A percentile compares a stretch with the other conserved stretches of the same genome.
Evolutionary conservation across 176 grass and related monocot species (phyloP).

Genomic region (Leersia perrieri): DNA sequence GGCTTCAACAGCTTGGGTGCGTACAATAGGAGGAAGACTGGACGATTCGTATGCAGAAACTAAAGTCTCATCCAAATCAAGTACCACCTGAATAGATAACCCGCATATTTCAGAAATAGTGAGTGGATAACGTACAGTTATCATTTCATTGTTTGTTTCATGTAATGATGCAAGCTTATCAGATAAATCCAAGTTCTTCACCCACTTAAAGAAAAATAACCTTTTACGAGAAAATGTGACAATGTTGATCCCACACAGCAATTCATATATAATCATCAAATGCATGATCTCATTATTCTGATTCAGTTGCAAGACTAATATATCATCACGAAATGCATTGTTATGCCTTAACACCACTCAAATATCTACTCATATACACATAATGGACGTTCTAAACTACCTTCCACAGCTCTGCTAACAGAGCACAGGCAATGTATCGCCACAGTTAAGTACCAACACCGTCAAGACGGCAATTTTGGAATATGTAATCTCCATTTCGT

Average conservation of each 20-base stretch:
- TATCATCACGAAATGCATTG: conserved; percentile 23
- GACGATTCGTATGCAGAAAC: conserved; percentile 99
- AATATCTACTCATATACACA: conserved; percentile 13
- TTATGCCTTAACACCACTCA: neutral
- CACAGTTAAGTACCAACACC: neutral
- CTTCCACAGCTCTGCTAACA: neutral
- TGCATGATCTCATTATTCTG: conserved; percentile 11
- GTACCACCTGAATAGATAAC: conserved; percentile 71
- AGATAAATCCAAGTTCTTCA: neutral
- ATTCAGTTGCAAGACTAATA: neutral
- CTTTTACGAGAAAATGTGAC: neutral
- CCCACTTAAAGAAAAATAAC: neutral
- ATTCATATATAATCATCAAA: conserved; percentile 2
- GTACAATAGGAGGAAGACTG: conserved; percentile 74
- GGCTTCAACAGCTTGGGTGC: conserved; percentile 79
- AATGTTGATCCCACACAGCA: neutral
- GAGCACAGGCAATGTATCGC: neutral
- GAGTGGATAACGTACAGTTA: conserved; percentile 4
- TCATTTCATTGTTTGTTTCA: neutral
- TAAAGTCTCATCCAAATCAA: conserved; percentile 98
- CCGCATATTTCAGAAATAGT: conserved; percentile 26
- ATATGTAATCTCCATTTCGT: neutral
- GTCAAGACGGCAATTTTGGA: neutral
- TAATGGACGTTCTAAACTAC: neutral
- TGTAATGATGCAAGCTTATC: neutral